Base-by-base conservation (phyloP, 2,329 filamentous ascomycete genomes). In the Thielaviopsis cerberus region DNA sequence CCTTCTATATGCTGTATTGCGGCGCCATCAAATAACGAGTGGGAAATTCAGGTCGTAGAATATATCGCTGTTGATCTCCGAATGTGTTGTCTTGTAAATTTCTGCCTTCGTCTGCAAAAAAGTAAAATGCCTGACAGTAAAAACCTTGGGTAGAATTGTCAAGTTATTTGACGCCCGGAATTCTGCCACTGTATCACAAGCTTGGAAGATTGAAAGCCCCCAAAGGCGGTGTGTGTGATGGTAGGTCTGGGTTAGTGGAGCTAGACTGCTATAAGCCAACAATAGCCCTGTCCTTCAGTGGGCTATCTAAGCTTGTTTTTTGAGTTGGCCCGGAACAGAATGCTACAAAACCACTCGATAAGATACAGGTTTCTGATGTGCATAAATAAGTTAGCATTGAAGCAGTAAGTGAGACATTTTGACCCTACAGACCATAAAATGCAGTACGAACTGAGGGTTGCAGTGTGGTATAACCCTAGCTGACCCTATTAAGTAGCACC, bases 181-280 rank as follows among this genome's bases (percentile, higher is more conserved):
- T 60, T 60, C 58, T 60, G 58, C 58, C 58, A 27, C 24, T 51
- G 51, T 54, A 57, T 57, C 54, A 54, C 58, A 57, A 60, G 58
- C 57, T 53, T 22, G 17, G 37, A 45, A 13, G 53, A 13, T 57
- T 15, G 56, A 27, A 52, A 26, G 34, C 52, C 34, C 24, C 7
- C 41, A 41, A 60, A 57, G 54, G 58, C 58, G 58, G 58, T 60
- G 54, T 25, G 37, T 2, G 10, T 41, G 34, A 8, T 20, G 20
- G 37, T 8, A 20, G 37, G 37, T 8, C 4, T 20, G 37, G 8
- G 1, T n/a, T 4, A 20, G 8, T 45, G 17, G 37, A 45, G 37
- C 37, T 45, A 41, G 13, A 4, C 34, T 41, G 34, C 13, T 41
- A 17, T 41, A 41, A 41, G 34, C 17, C 2, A 20, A 41, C 6